Conservation (phyloP, 75 land plant genomes). For the Adiantum capillusveneris region DNA sequence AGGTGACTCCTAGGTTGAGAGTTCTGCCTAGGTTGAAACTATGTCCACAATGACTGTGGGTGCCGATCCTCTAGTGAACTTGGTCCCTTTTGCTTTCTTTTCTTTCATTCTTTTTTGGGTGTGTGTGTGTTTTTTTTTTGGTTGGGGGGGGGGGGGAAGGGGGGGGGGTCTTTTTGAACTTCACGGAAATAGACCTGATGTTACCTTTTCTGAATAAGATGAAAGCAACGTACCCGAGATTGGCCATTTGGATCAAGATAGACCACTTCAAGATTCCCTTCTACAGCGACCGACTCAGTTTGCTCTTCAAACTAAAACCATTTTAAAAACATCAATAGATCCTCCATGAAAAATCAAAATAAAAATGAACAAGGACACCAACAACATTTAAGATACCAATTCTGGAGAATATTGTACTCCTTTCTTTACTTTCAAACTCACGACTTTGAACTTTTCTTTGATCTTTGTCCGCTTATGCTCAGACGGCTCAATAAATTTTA, state of each 20-base stretch:
- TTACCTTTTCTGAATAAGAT: too few relatives aligned
- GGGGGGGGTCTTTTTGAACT: too few relatives aligned
- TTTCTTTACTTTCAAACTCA: slow-evolving; percentile 36
- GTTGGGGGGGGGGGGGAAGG: too few relatives aligned
- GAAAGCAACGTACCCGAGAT: slow-evolving; percentile 24
- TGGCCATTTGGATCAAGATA: slow-evolving; percentile 30
- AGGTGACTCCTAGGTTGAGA: too few relatives aligned
- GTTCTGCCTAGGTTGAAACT: too few relatives aligned
- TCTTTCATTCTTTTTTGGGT: too few relatives aligned
- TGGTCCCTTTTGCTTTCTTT: too few relatives aligned
- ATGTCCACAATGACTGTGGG: too few relatives aligned
- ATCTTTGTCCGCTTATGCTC: slow-evolving; percentile 28
- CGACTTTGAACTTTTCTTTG: slow-evolving; percentile 48
- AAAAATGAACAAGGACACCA: neutral
- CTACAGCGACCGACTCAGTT: slow-evolving; percentile 26
- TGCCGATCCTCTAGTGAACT: too few relatives aligned
- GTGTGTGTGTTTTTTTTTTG: too few relatives aligned
- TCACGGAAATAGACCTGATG: too few relatives aligned
- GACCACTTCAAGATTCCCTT: slow-evolving; percentile 27
- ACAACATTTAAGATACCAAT: slow-evolving; percentile 21
- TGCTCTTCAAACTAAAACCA: slow-evolving; percentile 28
- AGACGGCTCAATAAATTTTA: slow-evolving; percentile 47
- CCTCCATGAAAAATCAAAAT: too few relatives aligned
- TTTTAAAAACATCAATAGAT: neutral
- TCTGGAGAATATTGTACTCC: slow-evolving; percentile 40